phyloP scores from a whole-genome alignment of 352 stramenopile genomes.

The Phytopythium ostracodes region DNA sequence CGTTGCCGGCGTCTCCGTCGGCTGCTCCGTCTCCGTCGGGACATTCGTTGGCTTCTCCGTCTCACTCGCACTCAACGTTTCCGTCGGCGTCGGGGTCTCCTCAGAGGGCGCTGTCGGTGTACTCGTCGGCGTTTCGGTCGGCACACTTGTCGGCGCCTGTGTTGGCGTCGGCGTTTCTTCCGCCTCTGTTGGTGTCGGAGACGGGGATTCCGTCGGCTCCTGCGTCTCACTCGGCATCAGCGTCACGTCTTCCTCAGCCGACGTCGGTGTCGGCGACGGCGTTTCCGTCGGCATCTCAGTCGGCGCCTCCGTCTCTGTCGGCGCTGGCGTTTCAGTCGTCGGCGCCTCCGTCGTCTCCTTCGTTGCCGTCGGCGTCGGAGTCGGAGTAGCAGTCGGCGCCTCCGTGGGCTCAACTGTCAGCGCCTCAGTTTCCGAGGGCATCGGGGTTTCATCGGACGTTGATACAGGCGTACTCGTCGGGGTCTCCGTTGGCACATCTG shows the following conservation, averaged over 20 bases:
- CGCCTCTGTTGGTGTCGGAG: neutral
- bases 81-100: neutral
- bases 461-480: neutral
- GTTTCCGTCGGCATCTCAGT: neutral
- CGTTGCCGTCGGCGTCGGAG: too few relatives aligned
- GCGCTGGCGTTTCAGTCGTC: slow-evolving; percentile 3
- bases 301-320: neutral
- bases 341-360: neutral
- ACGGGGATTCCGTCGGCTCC: neutral
- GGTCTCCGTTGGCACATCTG: neutral
- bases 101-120: too few relatives aligned
- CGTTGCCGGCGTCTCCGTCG: neutral
- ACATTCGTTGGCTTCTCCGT: neutral
- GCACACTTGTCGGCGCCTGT: slow-evolving; percentile 5
- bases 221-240: slow-evolving; percentile 3
- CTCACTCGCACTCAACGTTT: too few relatives aligned
- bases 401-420: too few relatives aligned
- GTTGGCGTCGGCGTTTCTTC: slow-evolving; percentile 8
- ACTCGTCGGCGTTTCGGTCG: slow-evolving; percentile 2
- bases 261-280: slow-evolving; percentile 4
- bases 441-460: neutral
- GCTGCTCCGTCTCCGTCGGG: neutral
- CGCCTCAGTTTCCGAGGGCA: neutral
- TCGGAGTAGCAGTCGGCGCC: too few relatives aligned
- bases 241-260: neutral